phyloP scores from a whole-genome alignment of 164 flowering plant genomes.

The Magnolia sinica region DNA sequence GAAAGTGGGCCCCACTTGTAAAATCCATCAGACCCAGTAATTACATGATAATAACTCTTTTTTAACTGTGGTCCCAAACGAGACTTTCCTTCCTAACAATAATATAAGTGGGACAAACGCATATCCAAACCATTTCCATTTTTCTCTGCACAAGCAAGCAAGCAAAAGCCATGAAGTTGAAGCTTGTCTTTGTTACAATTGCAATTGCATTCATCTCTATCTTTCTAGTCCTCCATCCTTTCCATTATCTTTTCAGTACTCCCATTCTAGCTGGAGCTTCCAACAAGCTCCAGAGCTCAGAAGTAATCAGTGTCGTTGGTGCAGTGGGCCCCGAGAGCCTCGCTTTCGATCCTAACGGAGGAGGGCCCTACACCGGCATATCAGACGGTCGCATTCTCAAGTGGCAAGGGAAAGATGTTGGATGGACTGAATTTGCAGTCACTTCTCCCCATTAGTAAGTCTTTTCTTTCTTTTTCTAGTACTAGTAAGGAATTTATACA shows the following conservation, averaged over 20 bases:
- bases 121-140: not conserved
- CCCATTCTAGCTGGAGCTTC: not conserved
- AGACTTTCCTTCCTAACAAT: too few species aligned
- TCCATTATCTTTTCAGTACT: not conserved
- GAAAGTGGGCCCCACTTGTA: too few species aligned
- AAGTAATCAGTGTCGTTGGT: conserved; percentile 25
- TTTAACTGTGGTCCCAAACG: too few species aligned
- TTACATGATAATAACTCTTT: too few species aligned
- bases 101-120: too few species aligned
- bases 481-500: not conserved
- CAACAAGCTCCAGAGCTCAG: not conserved
- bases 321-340: conserved; percentile 86
- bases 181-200: not conserved
- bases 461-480: too few species aligned
- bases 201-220: not conserved
- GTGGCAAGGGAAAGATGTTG: not conserved
- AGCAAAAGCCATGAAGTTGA: not conserved
- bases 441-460: conserved; percentile 10
- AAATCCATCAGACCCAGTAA: too few species aligned
- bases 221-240: not conserved
- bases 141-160: not conserved
- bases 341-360: conserved; percentile 69
- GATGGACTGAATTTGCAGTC: conserved; percentile 11
- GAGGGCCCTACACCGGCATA: conserved; percentile 91
- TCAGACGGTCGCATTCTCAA: conserved; percentile 75